Base-by-base conservation (phyloP, 352 stramenopile genomes). In the Globisporangium recalcitrans region DNA sequence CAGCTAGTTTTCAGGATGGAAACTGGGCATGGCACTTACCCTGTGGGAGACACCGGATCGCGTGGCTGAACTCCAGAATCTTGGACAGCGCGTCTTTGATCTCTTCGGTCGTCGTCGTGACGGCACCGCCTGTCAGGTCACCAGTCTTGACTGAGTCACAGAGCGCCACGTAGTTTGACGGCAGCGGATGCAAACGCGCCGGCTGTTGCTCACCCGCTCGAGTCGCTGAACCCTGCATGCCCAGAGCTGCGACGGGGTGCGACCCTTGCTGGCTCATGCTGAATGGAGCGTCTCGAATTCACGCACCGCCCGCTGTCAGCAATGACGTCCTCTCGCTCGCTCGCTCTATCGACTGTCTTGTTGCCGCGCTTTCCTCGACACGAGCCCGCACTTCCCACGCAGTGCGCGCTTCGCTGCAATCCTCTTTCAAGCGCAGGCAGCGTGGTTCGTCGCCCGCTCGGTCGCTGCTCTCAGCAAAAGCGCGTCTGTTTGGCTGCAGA, bases 221-320 rank as follows among this genome's bases (percentile, higher is more conserved):
- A 21, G 44, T 57, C 40, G n/a, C 19, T 19, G 27, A 21, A 54
- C 16, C 16, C 24, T 62, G 52, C 59, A 51, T 44, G 49, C 60
- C 47, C 36, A 53, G 9, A 54, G 47, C 52, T 49, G 65, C 54
- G 22, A 44, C 46, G 4, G 53, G 24, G 60, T 61, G 64, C 44
- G 80, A 89, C 61, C 66, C 64, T 42, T 81, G 79, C 60, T 92
- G 82, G 36, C 82, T 80, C 82, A 92, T 92, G 3, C 9, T 57
- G 21, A 9, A 19, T 53, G 14, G 26, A 24, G 32, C n/a, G 48
- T 44, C 42, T 5, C 13, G 22, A 34, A 29, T 13, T 48, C 16
- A 38, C 22, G 2, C 48, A 32, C 32, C 42, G 3, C 52, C 19
- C 38, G 5, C 46, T 21, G 11, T 55, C n/a, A 13, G 2, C n/a